Base-by-base conservation (phyloP, 1,284 basidiomycete genomes). In the Papiliotrema nemorosa region DNA sequence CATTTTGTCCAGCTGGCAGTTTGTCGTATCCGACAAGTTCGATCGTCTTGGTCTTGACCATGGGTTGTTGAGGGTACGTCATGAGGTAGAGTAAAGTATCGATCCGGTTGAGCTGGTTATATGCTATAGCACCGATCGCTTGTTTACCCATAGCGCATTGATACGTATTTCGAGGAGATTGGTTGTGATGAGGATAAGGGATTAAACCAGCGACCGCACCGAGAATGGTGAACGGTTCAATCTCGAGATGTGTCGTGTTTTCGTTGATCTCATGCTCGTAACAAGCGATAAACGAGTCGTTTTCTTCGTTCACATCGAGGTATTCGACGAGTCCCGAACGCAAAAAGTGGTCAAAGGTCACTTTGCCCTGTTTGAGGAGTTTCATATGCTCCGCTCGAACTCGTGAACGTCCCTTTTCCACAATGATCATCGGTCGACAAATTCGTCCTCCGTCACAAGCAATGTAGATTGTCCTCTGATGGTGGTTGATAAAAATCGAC, bases 61-160 rank as follows among this genome's bases (percentile, higher is more conserved):
- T 97, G 0, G 96, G 97, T 68, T 97, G 89, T 68, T 99, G 96
- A 12, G 96, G 96, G 65, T 99, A 99, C n/a, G 97, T 91, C 58
- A 92, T 89, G 47, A 99, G 82, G 76, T 99, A 98, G 22, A 98
- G 81, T n/a, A 99, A 80, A 1, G 96, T 99, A 74, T 99, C 96
- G 71, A 99, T 98, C 40, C 96, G 84, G 71, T 94, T 90, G 57
- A 97, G 83, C 73, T 98, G 96, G 73, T 99, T 99, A 77, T 94
- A 97, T 0, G 86, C 94, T 60, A 98, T 98, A 2, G 92, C 93
- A n/a, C 96, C 96, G 57, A 98, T 97, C 0, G 96, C 96, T 79
- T 99, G 96, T 78, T 99, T 99, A 57, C 96, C 96, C 96, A 98
- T 99, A 47, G 96, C 96, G 70, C 96, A 98, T 78, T 99, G 93